phyloP scores from a whole-genome alignment of 805 yeast genomes.

The Suhomyces sp. region DNA sequence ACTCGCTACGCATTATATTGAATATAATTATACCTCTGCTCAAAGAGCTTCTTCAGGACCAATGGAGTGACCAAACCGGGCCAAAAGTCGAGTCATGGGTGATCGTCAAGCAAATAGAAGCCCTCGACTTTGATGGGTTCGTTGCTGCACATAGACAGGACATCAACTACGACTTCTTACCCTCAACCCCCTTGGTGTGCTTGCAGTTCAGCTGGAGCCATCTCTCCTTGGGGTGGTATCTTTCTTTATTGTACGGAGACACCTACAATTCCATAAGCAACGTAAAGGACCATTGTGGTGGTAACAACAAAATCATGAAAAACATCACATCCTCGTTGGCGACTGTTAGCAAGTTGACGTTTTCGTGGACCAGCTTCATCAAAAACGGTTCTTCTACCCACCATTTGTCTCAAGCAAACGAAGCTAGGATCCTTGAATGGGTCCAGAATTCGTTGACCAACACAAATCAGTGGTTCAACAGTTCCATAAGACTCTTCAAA shows the following conservation, averaged over 20 bases:
- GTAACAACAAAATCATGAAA: slow-evolving; percentile 34
- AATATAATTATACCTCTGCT: slow-evolving; percentile 38
- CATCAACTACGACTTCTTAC: slow-evolving; percentile 42
- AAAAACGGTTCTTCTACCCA: slow-evolving; percentile 6
- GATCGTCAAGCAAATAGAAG: slow-evolving; percentile 41
- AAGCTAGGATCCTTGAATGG: slow-evolving; percentile 16
- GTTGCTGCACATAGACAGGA: slow-evolving; percentile 22
- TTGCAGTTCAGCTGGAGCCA: slow-evolving; percentile 62
- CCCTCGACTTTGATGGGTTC: slow-evolving; percentile 26
- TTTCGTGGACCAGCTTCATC: slow-evolving; percentile 37
- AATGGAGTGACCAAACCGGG: slow-evolving; percentile 20
- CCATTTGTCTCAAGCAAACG: slow-evolving; percentile 9
- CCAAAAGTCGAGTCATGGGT: slow-evolving; percentile 22
- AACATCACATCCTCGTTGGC: slow-evolving; percentile 36
- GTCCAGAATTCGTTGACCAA: slow-evolving; percentile 29
- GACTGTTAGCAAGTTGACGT: slow-evolving; percentile 37
- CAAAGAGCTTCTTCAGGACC: slow-evolving; percentile 25
- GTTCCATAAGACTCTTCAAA: slow-evolving; percentile 49
- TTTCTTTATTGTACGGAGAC: slow-evolving; percentile 59
- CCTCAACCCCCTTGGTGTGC: slow-evolving; percentile 39
- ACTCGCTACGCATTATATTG: slow-evolving; percentile 43
- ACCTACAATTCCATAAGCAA: slow-evolving; percentile 37
- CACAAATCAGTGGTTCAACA: slow-evolving; percentile 52
- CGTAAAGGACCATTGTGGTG: slow-evolving; percentile 20
- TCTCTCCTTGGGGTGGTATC: slow-evolving; percentile 73